A percentile compares a stretch with the other conserved stretches of the same genome.
Evolutionary conservation across 1,284 basidiomycete species (phyloP).

Genomic region (Irpex sp.): DNA sequence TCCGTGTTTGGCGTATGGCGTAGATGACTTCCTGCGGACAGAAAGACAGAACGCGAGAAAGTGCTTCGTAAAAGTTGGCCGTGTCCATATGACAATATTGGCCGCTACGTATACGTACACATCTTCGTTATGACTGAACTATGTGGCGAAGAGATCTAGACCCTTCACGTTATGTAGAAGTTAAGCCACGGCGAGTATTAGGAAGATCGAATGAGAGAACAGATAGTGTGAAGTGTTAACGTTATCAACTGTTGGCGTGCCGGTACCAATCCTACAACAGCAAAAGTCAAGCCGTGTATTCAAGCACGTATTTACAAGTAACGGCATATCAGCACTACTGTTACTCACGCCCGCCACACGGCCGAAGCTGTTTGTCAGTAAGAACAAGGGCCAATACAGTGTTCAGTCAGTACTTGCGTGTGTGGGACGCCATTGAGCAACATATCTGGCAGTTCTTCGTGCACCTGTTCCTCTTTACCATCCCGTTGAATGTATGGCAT

Average conservation of each 20-base stretch:
- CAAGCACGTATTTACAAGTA: background rate
- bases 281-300: background rate
- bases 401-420: background rate
- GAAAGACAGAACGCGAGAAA: conserved; percentile 2
- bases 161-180: background rate
- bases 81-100: background rate
- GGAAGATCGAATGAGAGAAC: too few relatives aligned
- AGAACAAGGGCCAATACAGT: background rate
- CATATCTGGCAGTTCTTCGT: background rate
- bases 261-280: background rate
- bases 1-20: background rate
- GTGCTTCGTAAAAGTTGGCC: background rate
- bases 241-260: background rate
- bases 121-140: background rate
- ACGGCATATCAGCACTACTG: background rate
- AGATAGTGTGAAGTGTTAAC: background rate
- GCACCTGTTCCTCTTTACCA: too few relatives aligned
- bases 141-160: background rate
- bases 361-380: background rate
- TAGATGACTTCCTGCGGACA: background rate
- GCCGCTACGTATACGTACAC: background rate
- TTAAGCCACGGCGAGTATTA: too few relatives aligned
- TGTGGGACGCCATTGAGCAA: background rate
- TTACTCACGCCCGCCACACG: background rate
- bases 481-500: too few relatives aligned